These are phyloP conservation scores for Claviceps arundinis DNA, from an alignment of 2,329 filamentous ascomycete species.

Conservation along the genomic window DNA sequence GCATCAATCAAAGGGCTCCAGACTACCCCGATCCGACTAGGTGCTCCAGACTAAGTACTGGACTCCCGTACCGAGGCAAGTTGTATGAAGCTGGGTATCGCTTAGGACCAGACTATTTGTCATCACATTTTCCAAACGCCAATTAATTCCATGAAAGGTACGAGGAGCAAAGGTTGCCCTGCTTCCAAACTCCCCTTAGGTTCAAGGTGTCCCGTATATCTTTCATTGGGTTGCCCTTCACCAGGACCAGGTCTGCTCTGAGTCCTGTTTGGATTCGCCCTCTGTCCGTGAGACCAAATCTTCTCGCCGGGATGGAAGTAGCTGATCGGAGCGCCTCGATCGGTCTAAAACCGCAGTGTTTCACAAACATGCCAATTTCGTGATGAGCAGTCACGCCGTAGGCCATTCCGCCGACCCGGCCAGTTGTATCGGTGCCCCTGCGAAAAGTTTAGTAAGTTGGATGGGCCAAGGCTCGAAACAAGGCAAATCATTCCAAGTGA, in stretches of 20 bases:
- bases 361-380: constrained; percentile 9
- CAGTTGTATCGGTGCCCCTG: constrained; percentile 9
- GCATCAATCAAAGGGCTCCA: too few relatives aligned
- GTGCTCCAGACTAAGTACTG: too few relatives aligned
- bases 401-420: constrained; percentile 5
- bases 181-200: constrained; percentile 9
- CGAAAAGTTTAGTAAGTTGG: not conserved
- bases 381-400: constrained; percentile 8
- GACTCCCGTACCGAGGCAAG: too few relatives aligned
- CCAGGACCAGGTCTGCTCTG: constrained; percentile 8
- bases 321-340: constrained; percentile 8
- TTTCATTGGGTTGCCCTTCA: constrained; percentile 7
- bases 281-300: constrained; percentile 7
- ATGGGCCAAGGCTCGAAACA: not conserved
- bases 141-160: not conserved
- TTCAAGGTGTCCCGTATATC: constrained; percentile 3
- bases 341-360: constrained; percentile 7
- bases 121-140: not conserved
- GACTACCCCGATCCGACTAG: too few relatives aligned
- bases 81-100: too few relatives aligned
- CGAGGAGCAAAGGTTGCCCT: constrained; percentile 5
- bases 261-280: constrained; percentile 6
- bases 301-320: constrained; percentile 7
- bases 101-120: too few relatives aligned
- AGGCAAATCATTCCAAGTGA: not conserved